Evolutionary conservation across 2,329 filamentous ascomycete genomes (phyloP).

Genomic region (Fusarium virguliforme): DNA sequence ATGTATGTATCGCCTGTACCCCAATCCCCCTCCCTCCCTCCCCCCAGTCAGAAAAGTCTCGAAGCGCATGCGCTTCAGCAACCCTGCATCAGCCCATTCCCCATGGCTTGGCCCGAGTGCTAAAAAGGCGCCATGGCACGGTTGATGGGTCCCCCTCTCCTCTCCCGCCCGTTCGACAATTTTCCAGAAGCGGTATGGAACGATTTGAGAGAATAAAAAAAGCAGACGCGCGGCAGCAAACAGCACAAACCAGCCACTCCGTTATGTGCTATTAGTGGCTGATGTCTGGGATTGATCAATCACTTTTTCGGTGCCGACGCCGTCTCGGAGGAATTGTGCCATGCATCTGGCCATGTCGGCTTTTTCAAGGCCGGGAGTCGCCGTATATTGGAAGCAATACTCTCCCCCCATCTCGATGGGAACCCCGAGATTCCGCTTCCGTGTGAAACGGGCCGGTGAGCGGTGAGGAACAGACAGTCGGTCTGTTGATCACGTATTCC

Average conservation of each 20-base stretch:
- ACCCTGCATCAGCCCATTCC: conserved; percentile 49
- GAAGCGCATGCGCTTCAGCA: conserved; percentile 30
- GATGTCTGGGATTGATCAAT: conserved; percentile 13
- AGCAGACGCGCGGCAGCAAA: neutral
- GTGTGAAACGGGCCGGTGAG: neutral
- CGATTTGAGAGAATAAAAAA: conserved; percentile 40
- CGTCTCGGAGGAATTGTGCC: conserved; percentile 11
- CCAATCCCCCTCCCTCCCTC: conserved; percentile 18
- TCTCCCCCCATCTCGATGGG: neutral
- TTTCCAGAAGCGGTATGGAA: conserved; percentile 50
- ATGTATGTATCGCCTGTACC: conserved; percentile 25
- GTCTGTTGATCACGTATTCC: conserved; percentile 13
- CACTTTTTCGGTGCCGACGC: conserved; percentile 4
- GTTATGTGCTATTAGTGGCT: conserved; percentile 22
- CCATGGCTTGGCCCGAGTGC: conserved; percentile 31
- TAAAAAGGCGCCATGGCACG: conserved; percentile 39
- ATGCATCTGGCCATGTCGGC: conserved; percentile 36
- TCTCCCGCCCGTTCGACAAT: conserved; percentile 22
- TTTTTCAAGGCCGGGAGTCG: conserved; percentile 23
- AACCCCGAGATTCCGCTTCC: neutral
- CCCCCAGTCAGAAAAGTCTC: conserved; percentile 19
- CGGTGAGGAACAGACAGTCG: conserved; percentile 8
- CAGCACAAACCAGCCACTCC: conserved; percentile 15
- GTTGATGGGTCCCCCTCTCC: conserved; percentile 10
- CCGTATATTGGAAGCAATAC: conserved; percentile 14